Evolutionary conservation across 169 alveolate genomes (phyloP).

Genomic region (Cryptosporidium sp.): DNA sequence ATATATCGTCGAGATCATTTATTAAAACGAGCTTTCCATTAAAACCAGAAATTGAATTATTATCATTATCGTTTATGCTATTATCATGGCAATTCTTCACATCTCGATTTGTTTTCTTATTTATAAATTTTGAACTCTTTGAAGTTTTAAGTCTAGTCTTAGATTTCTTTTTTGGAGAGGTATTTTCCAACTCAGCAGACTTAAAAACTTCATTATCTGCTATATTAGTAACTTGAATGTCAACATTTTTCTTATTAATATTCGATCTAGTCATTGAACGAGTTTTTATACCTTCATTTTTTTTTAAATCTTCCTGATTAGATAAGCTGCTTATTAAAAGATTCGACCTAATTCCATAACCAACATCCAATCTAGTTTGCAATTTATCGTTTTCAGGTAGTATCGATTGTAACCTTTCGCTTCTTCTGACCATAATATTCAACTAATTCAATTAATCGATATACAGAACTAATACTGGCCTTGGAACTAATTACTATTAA

Average conservation of each 20-base stretch:
- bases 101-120: background rate
- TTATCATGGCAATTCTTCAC: background rate
- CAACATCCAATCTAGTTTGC: conserved; percentile 34
- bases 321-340: background rate
- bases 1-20: background rate
- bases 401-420: background rate
- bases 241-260: background rate
- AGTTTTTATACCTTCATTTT: conserved; percentile 12
- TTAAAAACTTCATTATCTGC: background rate
- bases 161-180: conserved; percentile 42
- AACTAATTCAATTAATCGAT: background rate
- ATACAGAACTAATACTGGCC: background rate
- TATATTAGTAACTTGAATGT: background rate
- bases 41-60: background rate
- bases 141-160: conserved; percentile 10
- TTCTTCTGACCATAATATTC: conserved; percentile 39
- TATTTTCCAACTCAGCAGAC: background rate
- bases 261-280: conserved; percentile 24
- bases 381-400: background rate
- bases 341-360: conserved; percentile 39
- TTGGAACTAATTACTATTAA: background rate
- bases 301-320: background rate
- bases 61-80: background rate
- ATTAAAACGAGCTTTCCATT: background rate
- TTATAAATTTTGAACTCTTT: background rate